Conservation (phyloP, 163 green algal species). For the Scenedesmus sp. region DNA sequence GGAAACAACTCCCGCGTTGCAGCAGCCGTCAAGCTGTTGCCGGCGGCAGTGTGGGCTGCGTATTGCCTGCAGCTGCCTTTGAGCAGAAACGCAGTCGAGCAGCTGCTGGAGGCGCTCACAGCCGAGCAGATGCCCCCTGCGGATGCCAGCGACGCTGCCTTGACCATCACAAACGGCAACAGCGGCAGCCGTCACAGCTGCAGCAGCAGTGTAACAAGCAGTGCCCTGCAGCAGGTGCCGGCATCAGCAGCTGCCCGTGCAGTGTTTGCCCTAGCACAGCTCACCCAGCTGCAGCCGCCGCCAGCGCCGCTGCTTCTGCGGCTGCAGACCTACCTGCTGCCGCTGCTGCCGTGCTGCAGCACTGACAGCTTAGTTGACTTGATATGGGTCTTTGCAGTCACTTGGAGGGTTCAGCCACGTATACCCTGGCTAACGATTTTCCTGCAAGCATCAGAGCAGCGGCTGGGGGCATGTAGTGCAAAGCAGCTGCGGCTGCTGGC, state of each 20-base stretch:
- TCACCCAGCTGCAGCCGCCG: neutral
- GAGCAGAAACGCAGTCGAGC: neutral
- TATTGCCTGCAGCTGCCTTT: constrained; percentile 8
- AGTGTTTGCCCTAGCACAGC: neutral
- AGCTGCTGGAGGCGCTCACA: neutral
- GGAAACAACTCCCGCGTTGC: neutral
- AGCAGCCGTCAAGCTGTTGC: neutral
- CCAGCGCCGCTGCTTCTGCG: neutral
- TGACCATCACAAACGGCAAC: neutral
- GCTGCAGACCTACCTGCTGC: neutral
- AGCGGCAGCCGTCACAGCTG: constrained; percentile 1
- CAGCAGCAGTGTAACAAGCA: too few species aligned
- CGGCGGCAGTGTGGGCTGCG: neutral
- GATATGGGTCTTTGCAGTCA: constrained; percentile 13
- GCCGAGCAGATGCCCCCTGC: neutral
- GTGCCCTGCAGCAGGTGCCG: neutral
- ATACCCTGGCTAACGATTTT: neutral
- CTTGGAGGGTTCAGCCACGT: neutral
- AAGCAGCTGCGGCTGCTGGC: neutral
- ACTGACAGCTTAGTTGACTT: neutral
- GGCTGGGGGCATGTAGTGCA: neutral
- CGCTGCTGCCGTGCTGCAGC: constrained; percentile 23
- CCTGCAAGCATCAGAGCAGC: neutral
- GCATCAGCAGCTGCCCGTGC: neutral
- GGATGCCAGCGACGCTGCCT: neutral